Percentiles rank a stretch among this genome's conserved stretches.
These are phyloP conservation scores for Phytophthora tentaculata DNA, from an alignment of 352 stramenopile species.

Conservation along the genomic window DNA sequence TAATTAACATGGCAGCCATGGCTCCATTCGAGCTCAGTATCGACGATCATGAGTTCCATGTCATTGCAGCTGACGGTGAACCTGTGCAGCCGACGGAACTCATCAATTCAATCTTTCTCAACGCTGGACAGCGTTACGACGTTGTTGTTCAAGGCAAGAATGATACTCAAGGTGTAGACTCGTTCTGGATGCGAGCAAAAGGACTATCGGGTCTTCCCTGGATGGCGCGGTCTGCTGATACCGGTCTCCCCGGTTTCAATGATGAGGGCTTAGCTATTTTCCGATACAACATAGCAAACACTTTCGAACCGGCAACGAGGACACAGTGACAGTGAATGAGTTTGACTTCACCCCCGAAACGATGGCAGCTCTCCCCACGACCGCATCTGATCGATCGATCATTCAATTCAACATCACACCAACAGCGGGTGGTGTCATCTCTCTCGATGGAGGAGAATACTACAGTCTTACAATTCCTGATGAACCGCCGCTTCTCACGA, in stretches of 20 bases:
- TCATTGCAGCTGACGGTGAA: constrained; percentile 38
- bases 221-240: constrained; percentile 15
- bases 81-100: constrained; percentile 23
- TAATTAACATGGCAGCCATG: constrained; percentile 41
- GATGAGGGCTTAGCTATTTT: neutral
- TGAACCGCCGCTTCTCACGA: constrained; percentile 27
- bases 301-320: constrained; percentile 23
- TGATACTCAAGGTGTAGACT: constrained; percentile 8
- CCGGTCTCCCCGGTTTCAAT: neutral
- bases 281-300: constrained; percentile 18
- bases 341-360: constrained; percentile 26
- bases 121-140: constrained; percentile 41
- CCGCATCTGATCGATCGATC: constrained; percentile 26
- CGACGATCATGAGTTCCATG: constrained; percentile 41
- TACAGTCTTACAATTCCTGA: constrained; percentile 9
- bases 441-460: constrained; percentile 24
- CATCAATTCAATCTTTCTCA: constrained; percentile 39
- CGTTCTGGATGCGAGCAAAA: constrained; percentile 43
- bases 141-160: constrained; percentile 37
- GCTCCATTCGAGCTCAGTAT: constrained; percentile 43
- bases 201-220: neutral
- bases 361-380: constrained; percentile 12
- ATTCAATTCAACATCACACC: constrained; percentile 32
- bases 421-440: constrained; percentile 11
- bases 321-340: constrained; percentile 27